Evolutionary conservation across 345 rosid genomes (phyloP), one percentile per base, ranked within the genome.

Genomic region (Barbarea vulgaris): DNA sequence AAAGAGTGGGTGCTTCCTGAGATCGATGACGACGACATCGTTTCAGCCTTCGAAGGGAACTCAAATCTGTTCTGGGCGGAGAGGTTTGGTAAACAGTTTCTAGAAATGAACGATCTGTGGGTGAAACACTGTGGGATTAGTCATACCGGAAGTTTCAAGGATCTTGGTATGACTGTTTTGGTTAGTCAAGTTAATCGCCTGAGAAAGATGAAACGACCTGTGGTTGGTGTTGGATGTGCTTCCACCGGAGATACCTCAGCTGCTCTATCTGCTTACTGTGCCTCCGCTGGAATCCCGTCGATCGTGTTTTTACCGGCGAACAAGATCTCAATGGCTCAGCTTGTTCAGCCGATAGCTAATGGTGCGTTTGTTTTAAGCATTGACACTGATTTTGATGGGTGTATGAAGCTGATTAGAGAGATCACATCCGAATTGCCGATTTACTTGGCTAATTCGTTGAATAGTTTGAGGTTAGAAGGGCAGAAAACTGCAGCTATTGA

Each of bases 181-280:
- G 96, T 93, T 13, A 90, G 96, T 48, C 98, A 93, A 74, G 98
- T 93, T 50, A 93, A 93, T 57, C 89, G 98, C 5, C 74, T 93
- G 6, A 85, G 93, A 3, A 88, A 88, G 60, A 56, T 90, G 89
- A 85, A 86, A 22, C 77, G 85, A 17, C 96, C 96, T 0, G 83
- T 93, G 2, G 91, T 88, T 1, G 98, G 98, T 0, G 98, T 90
- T 0, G 98, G 98, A 50, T 93, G 98, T 51, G 98, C 98, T 5
- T 93, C 98, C 71, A 93, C 98, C 0, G 98, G 98, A 1, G 97
- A 93, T 59, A 93, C 98, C 0, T 93, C 98, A 0, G 98, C 98
- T 1, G 96, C 98, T 9, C 79, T 93, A 0, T 87, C 97, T 0
- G 98, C 98, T 0, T 89, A 93, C 53, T 90, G 98, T 12, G 98